phyloP scores from a whole-genome alignment of 208 protist genomes.

The Leishmania braziliensis region DNA sequence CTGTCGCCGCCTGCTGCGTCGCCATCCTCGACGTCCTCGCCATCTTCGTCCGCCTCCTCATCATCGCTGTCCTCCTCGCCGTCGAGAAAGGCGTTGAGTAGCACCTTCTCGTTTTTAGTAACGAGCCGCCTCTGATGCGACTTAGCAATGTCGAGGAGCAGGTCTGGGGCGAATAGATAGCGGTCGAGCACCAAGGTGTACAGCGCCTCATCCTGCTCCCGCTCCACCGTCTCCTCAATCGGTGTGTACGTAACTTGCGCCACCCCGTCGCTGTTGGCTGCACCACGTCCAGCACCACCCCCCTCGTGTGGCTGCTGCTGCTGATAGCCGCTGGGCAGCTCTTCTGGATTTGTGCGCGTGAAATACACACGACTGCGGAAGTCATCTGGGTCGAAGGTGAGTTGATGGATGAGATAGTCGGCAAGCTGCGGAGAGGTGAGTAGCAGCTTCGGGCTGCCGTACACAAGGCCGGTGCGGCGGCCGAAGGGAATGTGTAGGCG shows the following conservation, averaged over 20 bases:
- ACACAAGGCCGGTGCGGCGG: conserved; percentile 82
- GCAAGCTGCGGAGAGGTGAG: conserved; percentile 63
- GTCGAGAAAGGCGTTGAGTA: conserved; percentile 78
- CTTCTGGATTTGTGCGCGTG: conserved; percentile 28
- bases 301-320: conserved; percentile 6
- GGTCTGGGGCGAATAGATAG: conserved; percentile 81
- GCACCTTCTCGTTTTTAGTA: conserved; percentile 60
- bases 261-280: background rate
- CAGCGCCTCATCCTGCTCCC: conserved; percentile 68
- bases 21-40: conserved; percentile 3
- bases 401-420: conserved; percentile 49
- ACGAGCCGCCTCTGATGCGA: conserved; percentile 75
- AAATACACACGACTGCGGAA: conserved; percentile 84
- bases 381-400: conserved; percentile 73
- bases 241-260: conserved; percentile 23
- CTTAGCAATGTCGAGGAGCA: conserved; percentile 81
- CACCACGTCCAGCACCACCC: background rate
- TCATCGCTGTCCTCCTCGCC: conserved; percentile 37
- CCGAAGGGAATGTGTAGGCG: conserved; percentile 78
- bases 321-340: conserved; percentile 11
- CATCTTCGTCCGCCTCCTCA: conserved; percentile 20
- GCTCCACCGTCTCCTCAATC: conserved; percentile 55
- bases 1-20: background rate
- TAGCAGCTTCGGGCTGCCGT: conserved; percentile 59
- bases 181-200: conserved; percentile 74